A percentile compares a stretch with the other conserved stretches of the same genome.
Conservation (phyloP, 768 basidiomycete genomes). For the Russula sp. region DNA sequence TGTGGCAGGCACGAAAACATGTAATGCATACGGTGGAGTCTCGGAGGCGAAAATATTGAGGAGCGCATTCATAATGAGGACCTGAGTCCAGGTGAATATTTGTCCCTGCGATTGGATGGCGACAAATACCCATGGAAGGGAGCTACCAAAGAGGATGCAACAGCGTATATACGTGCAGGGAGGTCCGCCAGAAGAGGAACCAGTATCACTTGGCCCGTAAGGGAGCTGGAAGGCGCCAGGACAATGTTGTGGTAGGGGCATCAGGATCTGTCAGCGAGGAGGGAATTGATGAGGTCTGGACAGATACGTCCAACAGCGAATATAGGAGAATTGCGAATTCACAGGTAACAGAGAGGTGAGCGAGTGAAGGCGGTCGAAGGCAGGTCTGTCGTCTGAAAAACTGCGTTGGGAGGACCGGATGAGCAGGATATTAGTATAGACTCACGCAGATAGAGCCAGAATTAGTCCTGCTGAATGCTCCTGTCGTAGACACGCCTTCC, state of each 20-base stretch:
- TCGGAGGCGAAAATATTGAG: constrained; percentile 29
- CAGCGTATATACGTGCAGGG: constrained; percentile 62
- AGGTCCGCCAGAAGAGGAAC: constrained; percentile 49
- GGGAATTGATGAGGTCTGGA: constrained; percentile 19
- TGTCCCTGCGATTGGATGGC: constrained; percentile 59
- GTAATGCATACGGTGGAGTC: constrained; percentile 50
- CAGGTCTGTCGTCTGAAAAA: background rate
- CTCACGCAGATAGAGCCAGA: background rate
- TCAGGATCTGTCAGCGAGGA: constrained; percentile 35
- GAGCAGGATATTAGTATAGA: constrained; percentile 10
- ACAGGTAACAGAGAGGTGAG: no score
- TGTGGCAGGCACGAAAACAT: constrained; percentile 56
- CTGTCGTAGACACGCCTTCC: no score
- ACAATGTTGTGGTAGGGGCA: constrained; percentile 27
- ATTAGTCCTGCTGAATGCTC: background rate
- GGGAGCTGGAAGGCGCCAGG: constrained; percentile 19
- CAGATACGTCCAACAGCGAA: constrained; percentile 30
- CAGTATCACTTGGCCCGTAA: constrained; percentile 25
- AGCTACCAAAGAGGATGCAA: constrained; percentile 53
- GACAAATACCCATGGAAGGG: constrained; percentile 66
- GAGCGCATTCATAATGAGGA: constrained; percentile 41
- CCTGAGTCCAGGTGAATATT: constrained; percentile 67
- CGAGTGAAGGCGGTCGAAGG: constrained; percentile 13
- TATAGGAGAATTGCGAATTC: constrained; percentile 31
- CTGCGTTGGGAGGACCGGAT: background rate